phyloP scores from a whole-genome alignment of 1,139 yeast species.

The Geotrichum histeridarum region DNA sequence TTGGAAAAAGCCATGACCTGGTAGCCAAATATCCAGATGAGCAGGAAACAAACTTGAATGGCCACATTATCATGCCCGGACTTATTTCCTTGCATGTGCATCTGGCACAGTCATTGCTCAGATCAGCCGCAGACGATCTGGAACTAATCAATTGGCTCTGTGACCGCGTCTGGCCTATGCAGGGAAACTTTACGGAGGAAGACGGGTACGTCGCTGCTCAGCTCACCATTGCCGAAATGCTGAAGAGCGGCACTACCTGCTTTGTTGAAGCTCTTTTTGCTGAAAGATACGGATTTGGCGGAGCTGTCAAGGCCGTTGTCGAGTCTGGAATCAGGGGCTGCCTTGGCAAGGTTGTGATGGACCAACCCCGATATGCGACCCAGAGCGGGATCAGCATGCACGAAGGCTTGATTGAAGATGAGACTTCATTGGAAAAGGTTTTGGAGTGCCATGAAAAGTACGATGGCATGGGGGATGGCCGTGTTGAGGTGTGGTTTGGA shows the following conservation, averaged over 20 bases:
- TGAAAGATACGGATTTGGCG: slow-evolving; percentile 31
- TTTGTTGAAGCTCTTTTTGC: slow-evolving; percentile 26
- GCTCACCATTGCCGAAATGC: slow-evolving; percentile 30
- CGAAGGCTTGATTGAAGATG: slow-evolving; percentile 25
- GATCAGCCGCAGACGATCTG: slow-evolving; percentile 31
- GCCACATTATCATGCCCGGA: slow-evolving; percentile 30
- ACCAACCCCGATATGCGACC: slow-evolving; percentile 25
- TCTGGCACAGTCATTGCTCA: slow-evolving; percentile 24
- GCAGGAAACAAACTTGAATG: slow-evolving; percentile 17
- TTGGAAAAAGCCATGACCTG: slow-evolving; percentile 20
- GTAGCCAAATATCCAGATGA: slow-evolving; percentile 21
- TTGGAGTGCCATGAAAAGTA: slow-evolving; percentile 26
- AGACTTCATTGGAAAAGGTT: slow-evolving; percentile 29
- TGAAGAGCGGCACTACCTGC: slow-evolving; percentile 32
- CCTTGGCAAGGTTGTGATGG: slow-evolving; percentile 25
- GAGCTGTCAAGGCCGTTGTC: slow-evolving; percentile 29
- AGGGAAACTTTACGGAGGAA: slow-evolving; percentile 30
- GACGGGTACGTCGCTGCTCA: slow-evolving; percentile 31
- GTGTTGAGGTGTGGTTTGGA: slow-evolving; percentile 32
- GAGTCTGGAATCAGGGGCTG: slow-evolving; percentile 29
- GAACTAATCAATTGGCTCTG: slow-evolving; percentile 31
- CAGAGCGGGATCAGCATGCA: slow-evolving; percentile 25
- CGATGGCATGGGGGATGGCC: slow-evolving; percentile 28
- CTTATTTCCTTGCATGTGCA: slow-evolving; percentile 26
- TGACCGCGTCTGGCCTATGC: slow-evolving; percentile 33